These are phyloP conservation scores for Colletotrichum sublineola DNA, from an alignment of 2,329 filamentous ascomycete species.

Conservation along the genomic window DNA sequence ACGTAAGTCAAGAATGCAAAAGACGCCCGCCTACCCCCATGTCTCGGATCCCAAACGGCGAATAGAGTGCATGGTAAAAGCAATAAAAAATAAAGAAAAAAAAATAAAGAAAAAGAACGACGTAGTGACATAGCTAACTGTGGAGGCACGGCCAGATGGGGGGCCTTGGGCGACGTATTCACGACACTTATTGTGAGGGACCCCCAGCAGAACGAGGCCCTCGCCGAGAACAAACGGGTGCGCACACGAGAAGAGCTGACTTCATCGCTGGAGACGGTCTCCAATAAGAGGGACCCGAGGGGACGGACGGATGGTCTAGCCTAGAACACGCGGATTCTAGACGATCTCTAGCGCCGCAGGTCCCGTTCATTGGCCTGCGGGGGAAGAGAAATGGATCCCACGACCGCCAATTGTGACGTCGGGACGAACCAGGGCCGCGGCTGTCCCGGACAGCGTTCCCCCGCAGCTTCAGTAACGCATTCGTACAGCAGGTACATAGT, in stretches of 20 bases:
- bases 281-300: slow-evolving; percentile 28
- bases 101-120: background rate
- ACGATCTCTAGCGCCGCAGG: slow-evolving; percentile 34
- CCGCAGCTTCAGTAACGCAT: background rate
- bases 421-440: slow-evolving; percentile 1
- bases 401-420: slow-evolving; percentile 37
- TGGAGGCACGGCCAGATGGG: background rate
- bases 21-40: background rate
- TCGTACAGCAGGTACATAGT: too few species aligned
- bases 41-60: background rate
- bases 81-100: background rate
- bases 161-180: slow-evolving; percentile 26
- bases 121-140: background rate
- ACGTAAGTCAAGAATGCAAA: background rate
- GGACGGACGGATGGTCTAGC: slow-evolving; percentile 16
- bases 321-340: slow-evolving; percentile 35
- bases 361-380: slow-evolving; percentile 15
- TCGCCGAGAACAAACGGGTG: background rate
- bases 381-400: background rate
- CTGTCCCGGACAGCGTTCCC: background rate
- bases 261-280: slow-evolving; percentile 22
- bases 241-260: slow-evolving; percentile 13
- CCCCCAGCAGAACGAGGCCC: slow-evolving; percentile 5
- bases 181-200: background rate
- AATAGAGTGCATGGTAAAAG: background rate